These are phyloP conservation scores for Jasminum sambac DNA, from an alignment of 257 asterid genomes.

Conservation along the genomic window DNA sequence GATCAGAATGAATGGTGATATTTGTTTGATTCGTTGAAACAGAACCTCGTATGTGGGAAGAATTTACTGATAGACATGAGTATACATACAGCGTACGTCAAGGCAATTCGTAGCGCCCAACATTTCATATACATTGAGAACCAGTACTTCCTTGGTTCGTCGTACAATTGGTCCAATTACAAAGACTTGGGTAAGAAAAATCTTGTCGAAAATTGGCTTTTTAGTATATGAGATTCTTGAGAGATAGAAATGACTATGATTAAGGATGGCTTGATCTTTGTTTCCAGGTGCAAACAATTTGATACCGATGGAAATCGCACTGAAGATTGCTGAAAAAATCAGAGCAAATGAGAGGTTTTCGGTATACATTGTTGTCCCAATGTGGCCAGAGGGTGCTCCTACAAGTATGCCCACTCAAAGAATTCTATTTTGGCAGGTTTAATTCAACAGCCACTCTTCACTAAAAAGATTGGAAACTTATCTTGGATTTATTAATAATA, in stretches of 20 bases:
- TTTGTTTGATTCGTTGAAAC: constrained; percentile 30
- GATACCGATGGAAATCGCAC: constrained; percentile 94
- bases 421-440: constrained; percentile 91
- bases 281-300: constrained; percentile 87
- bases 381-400: constrained; percentile 99
- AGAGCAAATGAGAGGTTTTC: constrained; percentile 75
- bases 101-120: constrained; percentile 90
- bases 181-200: constrained; percentile 61
- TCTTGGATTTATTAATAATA: background rate
- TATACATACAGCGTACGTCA: constrained; percentile 87
- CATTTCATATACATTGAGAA: constrained; percentile 89
- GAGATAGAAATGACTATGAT: background rate
- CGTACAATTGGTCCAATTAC: constrained; percentile 67
- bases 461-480: background rate
- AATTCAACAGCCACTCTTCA: background rate
- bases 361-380: constrained; percentile 75
- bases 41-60: constrained; percentile 89
- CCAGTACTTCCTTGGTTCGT: constrained; percentile 91
- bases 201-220: background rate
- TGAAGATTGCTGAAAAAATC: constrained; percentile 77
- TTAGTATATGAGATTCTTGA: background rate
- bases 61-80: constrained; percentile 90
- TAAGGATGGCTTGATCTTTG: constrained; percentile 1
- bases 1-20: constrained; percentile 14
- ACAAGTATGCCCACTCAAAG: constrained; percentile 79